A percentile compares a stretch with the other conserved stretches of the same genome.
Conservation (phyloP, 2,329 filamentous ascomycete genomes). For the Karstenula rhodostoma region DNA sequence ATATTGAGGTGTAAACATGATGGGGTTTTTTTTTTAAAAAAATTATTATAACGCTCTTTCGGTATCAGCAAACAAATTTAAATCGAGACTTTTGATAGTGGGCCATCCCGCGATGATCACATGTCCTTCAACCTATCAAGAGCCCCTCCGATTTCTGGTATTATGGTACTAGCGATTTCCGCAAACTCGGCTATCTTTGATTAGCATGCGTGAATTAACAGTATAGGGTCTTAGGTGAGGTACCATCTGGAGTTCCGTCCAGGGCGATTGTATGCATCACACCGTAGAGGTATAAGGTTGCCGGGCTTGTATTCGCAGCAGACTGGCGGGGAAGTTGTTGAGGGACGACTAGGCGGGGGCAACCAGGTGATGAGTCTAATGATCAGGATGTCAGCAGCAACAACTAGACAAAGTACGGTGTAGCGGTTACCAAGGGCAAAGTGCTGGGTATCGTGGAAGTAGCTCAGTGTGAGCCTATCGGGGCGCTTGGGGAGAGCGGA, state of each 20-base stretch:
- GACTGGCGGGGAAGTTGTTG: constrained; percentile 23
- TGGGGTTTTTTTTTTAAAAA: background rate
- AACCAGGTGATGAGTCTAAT: constrained; percentile 14
- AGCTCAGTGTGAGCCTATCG: constrained; percentile 17
- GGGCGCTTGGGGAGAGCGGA: constrained; percentile 17
- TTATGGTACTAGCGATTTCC: constrained; percentile 19
- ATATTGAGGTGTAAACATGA: constrained; percentile 3
- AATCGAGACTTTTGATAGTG: background rate
- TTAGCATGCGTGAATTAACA: constrained; percentile 16
- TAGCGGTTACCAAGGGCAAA: constrained; percentile 22
- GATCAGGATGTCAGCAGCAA: constrained; percentile 17
- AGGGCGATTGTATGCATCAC: constrained; percentile 25
- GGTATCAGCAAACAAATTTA: constrained; percentile 1
- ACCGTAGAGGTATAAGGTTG: constrained; percentile 24
- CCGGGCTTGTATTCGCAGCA: constrained; percentile 19
- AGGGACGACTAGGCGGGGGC: constrained; percentile 24
- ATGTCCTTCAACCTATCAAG: constrained; percentile 24
- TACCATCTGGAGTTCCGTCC: constrained; percentile 26
- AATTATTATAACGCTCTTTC: constrained; percentile 2
- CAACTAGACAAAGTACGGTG: constrained; percentile 15
- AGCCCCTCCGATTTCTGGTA: constrained; percentile 17
- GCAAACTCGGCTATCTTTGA: constrained; percentile 19
- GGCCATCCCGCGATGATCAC: constrained; percentile 9
- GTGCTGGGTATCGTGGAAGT: constrained; percentile 24
- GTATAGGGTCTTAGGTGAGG: constrained; percentile 6